Percentiles rank a stretch among this genome's conserved stretches.
Conservation (phyloP, 2,329 filamentous ascomycete genomes). For the Ploettnerulaceae sp. region DNA sequence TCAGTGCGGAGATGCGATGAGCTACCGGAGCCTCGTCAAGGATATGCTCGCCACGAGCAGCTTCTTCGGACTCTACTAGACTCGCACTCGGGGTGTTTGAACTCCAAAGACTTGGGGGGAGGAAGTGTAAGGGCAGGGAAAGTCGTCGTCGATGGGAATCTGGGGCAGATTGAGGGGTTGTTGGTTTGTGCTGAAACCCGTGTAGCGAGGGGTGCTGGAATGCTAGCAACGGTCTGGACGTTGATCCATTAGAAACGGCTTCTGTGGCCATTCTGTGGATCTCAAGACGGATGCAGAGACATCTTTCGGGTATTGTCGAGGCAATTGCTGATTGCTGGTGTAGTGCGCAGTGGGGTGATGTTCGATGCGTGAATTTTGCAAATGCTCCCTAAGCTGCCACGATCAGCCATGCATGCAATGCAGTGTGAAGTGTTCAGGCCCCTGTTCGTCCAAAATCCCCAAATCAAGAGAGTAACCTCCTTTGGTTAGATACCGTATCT, state of each 20-base stretch:
- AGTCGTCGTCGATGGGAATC: conserved; percentile 27
- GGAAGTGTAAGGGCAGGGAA: conserved; percentile 32
- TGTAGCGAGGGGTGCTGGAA: conserved; percentile 20
- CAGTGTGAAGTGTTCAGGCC: conserved; percentile 12
- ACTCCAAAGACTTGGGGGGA: conserved; percentile 31
- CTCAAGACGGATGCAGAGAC: conserved; percentile 21
- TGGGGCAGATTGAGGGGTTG: conserved; percentile 25
- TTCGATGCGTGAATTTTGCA: neutral
- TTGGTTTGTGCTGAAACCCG: conserved; percentile 10
- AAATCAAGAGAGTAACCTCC: neutral
- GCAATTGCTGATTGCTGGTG: conserved; percentile 21
- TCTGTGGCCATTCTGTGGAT: conserved; percentile 27
- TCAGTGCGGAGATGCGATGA: conserved; percentile 54
- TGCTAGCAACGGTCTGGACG: conserved; percentile 20
- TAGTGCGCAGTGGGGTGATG: conserved; percentile 4
- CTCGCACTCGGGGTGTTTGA: conserved; percentile 32
- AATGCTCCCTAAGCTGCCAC: neutral
- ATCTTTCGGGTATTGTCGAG: conserved; percentile 21
- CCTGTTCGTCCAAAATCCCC: conserved; percentile 7
- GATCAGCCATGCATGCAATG: too few relatives aligned
- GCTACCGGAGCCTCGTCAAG: conserved; percentile 52
- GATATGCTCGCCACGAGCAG: conserved; percentile 33
- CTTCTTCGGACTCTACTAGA: conserved; percentile 33
- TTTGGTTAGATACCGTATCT: too few relatives aligned
- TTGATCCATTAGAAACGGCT: conserved; percentile 16